Evolutionary conservation across 352 stramenopile genomes (phyloP).

Genomic region (Pythium phragmiticola): DNA sequence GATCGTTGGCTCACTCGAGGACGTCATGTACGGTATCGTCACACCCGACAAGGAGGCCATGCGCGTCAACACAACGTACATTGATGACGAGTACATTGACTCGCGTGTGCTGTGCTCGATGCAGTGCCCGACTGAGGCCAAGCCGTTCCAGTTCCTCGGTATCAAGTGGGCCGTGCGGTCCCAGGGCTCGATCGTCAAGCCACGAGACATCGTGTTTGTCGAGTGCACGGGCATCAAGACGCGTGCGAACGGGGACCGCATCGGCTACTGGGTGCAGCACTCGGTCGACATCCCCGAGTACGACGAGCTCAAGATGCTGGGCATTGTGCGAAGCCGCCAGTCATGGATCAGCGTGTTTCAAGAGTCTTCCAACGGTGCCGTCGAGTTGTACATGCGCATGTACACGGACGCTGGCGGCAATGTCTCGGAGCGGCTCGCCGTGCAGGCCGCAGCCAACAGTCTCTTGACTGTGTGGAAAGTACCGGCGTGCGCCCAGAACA

Average conservation of each 20-base stretch:
- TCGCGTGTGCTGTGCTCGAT: slow-evolving; percentile 29
- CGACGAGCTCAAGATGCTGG: slow-evolving; percentile 5
- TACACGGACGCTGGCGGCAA: slow-evolving; percentile 25
- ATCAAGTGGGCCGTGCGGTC: slow-evolving; percentile 33
- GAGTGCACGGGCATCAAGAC: slow-evolving; percentile 40
- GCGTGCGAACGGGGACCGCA: slow-evolving; percentile 36
- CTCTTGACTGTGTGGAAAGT: slow-evolving; percentile 26
- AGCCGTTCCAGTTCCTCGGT: slow-evolving; percentile 26
- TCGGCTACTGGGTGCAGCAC: slow-evolving; percentile 41
- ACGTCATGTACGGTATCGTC: slow-evolving; percentile 22
- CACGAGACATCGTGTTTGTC: slow-evolving; percentile 48
- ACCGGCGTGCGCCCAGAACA: slow-evolving; percentile 32
- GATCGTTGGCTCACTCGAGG: slow-evolving; percentile 13
- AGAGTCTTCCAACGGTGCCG: slow-evolving; percentile 20
- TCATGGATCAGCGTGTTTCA: slow-evolving; percentile 16
- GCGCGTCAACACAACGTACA: slow-evolving; percentile 24
- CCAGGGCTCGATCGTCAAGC: slow-evolving; percentile 24
- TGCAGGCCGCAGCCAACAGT: slow-evolving; percentile 23
- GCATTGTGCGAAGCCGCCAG: slow-evolving; percentile 18
- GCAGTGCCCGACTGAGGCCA: slow-evolving; percentile 32
- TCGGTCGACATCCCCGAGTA: slow-evolving; percentile 32
- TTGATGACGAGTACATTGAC: slow-evolving; percentile 30
- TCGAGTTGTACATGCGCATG: slow-evolving; percentile 34
- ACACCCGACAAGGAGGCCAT: slow-evolving; percentile 38
- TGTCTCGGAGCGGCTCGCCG: slow-evolving; percentile 13